Conservation (phyloP, 1,284 basidiomycete species). For the Nidula niveotomentosa region DNA sequence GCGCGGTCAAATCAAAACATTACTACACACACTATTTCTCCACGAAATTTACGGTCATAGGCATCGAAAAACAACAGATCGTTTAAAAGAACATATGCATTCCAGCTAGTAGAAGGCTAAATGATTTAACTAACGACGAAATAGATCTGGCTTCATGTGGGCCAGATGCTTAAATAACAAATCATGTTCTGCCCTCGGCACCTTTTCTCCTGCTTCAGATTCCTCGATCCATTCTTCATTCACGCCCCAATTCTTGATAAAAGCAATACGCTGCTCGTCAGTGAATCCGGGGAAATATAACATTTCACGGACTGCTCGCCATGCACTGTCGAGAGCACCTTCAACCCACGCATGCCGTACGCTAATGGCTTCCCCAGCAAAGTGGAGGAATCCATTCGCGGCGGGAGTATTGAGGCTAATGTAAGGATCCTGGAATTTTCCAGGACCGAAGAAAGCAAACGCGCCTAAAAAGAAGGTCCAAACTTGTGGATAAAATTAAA, state of each 20-base stretch:
- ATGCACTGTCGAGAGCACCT: constrained; percentile 24
- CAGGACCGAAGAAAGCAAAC: constrained; percentile 19
- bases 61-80: too few relatives aligned
- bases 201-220: too few relatives aligned
- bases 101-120: too few relatives aligned
- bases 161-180: too few relatives aligned
- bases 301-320: constrained; percentile 18
- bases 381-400: constrained; percentile 13
- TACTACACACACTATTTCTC: too few relatives aligned
- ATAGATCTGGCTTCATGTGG: too few relatives aligned
- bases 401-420: constrained; percentile 10
- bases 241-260: constrained; percentile 12
- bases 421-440: constrained; percentile 16
- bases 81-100: too few relatives aligned
- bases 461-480: constrained; percentile 10
- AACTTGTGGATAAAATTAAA: too few relatives aligned
- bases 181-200: too few relatives aligned
- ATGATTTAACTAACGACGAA: too few relatives aligned
- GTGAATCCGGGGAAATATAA: constrained; percentile 6
- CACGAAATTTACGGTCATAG: too few relatives aligned
- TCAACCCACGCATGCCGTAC: constrained; percentile 21
- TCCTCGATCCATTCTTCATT: constrained; percentile 19
- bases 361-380: constrained; percentile 18
- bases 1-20: too few relatives aligned
- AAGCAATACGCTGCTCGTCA: constrained; percentile 2